Evolutionary conservation across 768 basidiomycete species (phyloP), one percentile per base, ranked within the genome.

Genomic region (Heimioporus sp.): DNA sequence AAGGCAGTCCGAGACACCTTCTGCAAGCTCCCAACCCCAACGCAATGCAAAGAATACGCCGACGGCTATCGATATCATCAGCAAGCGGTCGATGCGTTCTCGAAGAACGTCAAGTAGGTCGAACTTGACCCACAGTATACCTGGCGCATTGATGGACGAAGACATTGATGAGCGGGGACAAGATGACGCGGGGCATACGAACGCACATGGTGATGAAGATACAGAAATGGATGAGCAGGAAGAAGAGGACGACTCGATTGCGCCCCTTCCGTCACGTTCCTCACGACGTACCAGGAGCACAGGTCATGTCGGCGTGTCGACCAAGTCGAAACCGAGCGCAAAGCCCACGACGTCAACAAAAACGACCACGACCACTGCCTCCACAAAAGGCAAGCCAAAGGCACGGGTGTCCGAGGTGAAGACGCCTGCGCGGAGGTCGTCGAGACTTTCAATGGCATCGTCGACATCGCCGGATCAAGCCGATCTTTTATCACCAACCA

Each of bases 111-210:
- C 55, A 17, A 51, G 55, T 42, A 46, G 51, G 17, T 46, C 39
- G 21, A 52, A 46, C 46, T 42, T 43, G 37, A 61, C 43, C 49
- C 70, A 67, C 50, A 73, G 67, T 41, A 71, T 80, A 45, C 79
- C 79, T 3, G 79, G 79, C 32, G 66, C 70, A 7, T 56, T 80
- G 43, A 66, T 74, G 58, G 72, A 74, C 30, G 75, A 77, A 4
- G 72, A 67, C 41, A 66, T 66, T 4, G 68, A 57, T 51, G 62
- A 53, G 38, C 51, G 49, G 20, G 63, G 41, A 24, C 48, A 48
- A 24, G 52, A 56, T 5, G 53, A 63, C 58, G 65, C n/a, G 31
- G 63, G 65, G 30, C 64, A 71, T 28, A 54, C 52, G 37, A 61
- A 59, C 10, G 10, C 49, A 31, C 43, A 68, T 36, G 64, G 20